Conservation (phyloP, 2,329 filamentous ascomycete genomes). For the Sodiomyces alkalinus region DNA sequence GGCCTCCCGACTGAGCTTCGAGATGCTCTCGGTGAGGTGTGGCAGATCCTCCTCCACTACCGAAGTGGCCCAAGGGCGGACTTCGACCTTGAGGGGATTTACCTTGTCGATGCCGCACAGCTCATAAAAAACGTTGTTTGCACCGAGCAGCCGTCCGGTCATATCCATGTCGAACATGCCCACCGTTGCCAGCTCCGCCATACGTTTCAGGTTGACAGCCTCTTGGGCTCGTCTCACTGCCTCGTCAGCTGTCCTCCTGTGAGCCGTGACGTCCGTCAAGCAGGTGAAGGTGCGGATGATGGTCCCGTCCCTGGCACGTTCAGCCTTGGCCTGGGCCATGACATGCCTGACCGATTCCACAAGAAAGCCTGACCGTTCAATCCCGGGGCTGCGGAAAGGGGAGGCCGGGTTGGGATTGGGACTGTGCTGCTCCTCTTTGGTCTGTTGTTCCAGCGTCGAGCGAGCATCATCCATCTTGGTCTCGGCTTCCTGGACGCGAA, state of each 20-base stretch:
- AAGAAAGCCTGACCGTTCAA: too few species aligned
- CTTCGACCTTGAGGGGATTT: slow-evolving; percentile 18
- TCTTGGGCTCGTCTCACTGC: slow-evolving; percentile 33
- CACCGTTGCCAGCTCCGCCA: slow-evolving; percentile 37
- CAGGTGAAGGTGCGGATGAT: slow-evolving; percentile 31
- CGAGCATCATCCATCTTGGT: too few species aligned
- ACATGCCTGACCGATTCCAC: slow-evolving; percentile 26
- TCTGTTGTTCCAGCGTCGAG: too few species aligned
- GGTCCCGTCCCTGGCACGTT: slow-evolving; percentile 24
- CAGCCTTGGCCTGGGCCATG: slow-evolving; percentile 30
- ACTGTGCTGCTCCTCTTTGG: slow-evolving; percentile 2
- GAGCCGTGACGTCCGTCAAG: slow-evolving; percentile 33
- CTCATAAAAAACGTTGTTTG: slow-evolving; percentile 38
- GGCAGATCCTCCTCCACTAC: slow-evolving; percentile 29
- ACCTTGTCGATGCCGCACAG: slow-evolving; percentile 32
- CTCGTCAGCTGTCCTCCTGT: slow-evolving; percentile 32
- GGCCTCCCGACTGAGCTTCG: slow-evolving; percentile 22
- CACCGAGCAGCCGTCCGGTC: slow-evolving; percentile 31
- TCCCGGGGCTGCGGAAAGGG: slow-evolving; percentile 5
- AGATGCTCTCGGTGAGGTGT: slow-evolving; percentile 22
- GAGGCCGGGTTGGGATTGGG: slow-evolving; percentile 2
- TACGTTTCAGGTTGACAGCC: slow-evolving; percentile 35
- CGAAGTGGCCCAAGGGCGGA: slow-evolving; percentile 29
- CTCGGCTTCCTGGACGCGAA: slow-evolving; percentile 20
- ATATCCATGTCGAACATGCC: slow-evolving; percentile 39